These are phyloP conservation scores for Wickerhamiella vanderwaltii DNA, from an alignment of 805 yeast species.

Conservation along the genomic window DNA sequence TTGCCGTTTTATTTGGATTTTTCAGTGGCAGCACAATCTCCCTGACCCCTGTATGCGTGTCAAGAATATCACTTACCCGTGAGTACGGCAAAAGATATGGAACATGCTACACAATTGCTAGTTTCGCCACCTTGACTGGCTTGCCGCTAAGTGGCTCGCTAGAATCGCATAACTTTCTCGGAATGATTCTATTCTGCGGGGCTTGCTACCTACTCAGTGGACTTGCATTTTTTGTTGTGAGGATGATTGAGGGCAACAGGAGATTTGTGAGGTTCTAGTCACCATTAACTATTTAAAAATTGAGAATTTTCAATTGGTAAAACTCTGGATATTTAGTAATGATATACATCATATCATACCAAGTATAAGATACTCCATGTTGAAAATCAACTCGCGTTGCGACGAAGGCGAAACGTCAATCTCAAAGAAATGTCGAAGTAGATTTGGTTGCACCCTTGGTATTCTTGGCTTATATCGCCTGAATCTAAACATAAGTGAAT, in stretches of 20 bases:
- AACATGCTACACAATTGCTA: conserved; percentile 41
- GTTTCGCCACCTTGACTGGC: conserved; percentile 30
- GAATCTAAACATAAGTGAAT: too few relatives aligned
- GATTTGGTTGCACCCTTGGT: too few relatives aligned
- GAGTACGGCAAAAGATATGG: conserved; percentile 63
- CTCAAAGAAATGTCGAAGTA: too few relatives aligned
- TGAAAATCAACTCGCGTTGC: too few relatives aligned
- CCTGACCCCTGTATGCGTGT: conserved; percentile 57
- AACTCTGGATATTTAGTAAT: too few relatives aligned
- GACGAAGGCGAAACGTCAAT: too few relatives aligned
- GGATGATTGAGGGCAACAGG: conserved; percentile 23
- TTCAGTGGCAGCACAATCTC: conserved; percentile 50
- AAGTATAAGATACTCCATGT: too few relatives aligned
- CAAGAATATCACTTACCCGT: conserved; percentile 48
- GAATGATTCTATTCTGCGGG: conserved; percentile 27
- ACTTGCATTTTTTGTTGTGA: conserved; percentile 20
- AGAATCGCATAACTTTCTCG: conserved; percentile 23
- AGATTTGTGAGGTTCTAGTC: conserved; percentile 10
- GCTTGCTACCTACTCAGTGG: conserved; percentile 23
- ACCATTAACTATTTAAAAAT: too few relatives aligned
- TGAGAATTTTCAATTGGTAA: too few relatives aligned
- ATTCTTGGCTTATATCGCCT: too few relatives aligned
- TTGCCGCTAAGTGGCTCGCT: conserved; percentile 30
- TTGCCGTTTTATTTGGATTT: conserved; percentile 32
- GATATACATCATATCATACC: too few relatives aligned